Evolutionary conservation across 1,139 yeast species (phyloP), one percentile per base, ranked within the genome.

Genomic region (Zygosaccharomyces sapae): DNA sequence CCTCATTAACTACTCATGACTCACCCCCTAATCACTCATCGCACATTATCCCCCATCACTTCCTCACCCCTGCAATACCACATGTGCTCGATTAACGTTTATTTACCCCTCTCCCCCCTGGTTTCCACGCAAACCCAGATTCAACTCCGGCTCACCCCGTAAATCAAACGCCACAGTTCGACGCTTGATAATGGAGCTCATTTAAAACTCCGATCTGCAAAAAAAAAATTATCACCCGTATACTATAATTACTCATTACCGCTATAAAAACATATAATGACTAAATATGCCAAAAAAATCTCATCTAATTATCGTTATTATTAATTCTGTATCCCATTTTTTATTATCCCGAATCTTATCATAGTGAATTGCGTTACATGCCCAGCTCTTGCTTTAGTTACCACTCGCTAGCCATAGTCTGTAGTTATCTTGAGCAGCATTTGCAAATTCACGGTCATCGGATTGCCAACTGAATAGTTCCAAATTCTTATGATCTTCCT

Each of bases 341-440:
- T 10, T 19, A 16, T 33, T 13, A 16, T 33, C 36, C 22, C 22
- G 12, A 16, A 16, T 5, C 12, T 33, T 33, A 5, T 10, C n/a
- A 10, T 27, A 27, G 9, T 27, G n/a, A 7, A 12, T 27, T 12
- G 31, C 12, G 9, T 33, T 10, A 10, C n/a, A 33, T 33, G 9
- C n/a, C 31, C 10, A 27, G 31, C 10, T 27, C 31, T 27, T 27
- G 3, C 31, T 7, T 35, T 13, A 35, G n/a, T 20, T 25, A 10
- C 19, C 40, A 13, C 18, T 16, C 16, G 53, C 46, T n/a, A 55
- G 49, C 59, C 59, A 55, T 41, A 55, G 50, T 38, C 59, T 46
- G 55, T 55, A 55, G 50, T 55, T 55, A 40, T 49, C 55, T 39
- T 54, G 58, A 18, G 59, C 57, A 8, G 57, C 58, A 41, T 55